A percentile compares a stretch with the other conserved stretches of the same genome.
phyloP scores from a whole-genome alignment of 2,329 filamentous ascomycete species.

The Exutisphaerella laricina region DNA sequence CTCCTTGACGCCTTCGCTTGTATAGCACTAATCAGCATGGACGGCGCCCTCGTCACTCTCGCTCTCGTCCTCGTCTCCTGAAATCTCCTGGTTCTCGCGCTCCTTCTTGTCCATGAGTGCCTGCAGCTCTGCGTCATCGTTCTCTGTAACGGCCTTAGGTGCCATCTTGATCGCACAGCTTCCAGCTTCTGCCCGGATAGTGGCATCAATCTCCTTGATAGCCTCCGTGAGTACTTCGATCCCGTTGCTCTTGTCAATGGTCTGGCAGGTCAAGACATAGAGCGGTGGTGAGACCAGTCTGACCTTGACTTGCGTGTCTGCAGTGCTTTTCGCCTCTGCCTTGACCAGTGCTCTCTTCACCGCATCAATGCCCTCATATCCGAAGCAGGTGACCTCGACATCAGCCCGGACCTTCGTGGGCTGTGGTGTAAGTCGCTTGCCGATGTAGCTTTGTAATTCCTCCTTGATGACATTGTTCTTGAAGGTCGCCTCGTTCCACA shows the following conservation, averaged over 20 bases:
- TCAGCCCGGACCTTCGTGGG: conserved; percentile 99
- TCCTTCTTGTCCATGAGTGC: conserved; percentile 99
- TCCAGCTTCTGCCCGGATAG: conserved; percentile 72
- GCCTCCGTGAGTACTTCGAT: conserved; percentile 82
- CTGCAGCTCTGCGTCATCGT: conserved; percentile 93
- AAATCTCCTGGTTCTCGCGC: conserved; percentile 95
- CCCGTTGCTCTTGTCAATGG: conserved; percentile 83
- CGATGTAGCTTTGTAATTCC: conserved; percentile 90
- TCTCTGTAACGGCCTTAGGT: conserved; percentile 97
- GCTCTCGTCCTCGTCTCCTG: conserved; percentile 91
- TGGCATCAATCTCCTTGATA: conserved; percentile 77
- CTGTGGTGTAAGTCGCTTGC: conserved; percentile 93
- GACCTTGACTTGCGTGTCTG: conserved; percentile 93
- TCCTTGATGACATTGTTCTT: conserved; percentile 77
- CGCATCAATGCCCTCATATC: conserved; percentile 96
- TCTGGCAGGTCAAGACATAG: conserved; percentile 93
- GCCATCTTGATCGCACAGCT: conserved; percentile 93
- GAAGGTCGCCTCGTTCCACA: conserved; percentile 92
- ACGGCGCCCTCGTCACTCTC: conserved; percentile 83
- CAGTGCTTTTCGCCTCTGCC: conserved; percentile 87
- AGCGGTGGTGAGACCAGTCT: conserved; percentile 96
- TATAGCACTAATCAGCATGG: conserved; percentile 16
- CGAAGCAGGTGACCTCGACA: conserved; percentile 81
- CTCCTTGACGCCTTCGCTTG: conserved; percentile 15
- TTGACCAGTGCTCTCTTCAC: conserved; percentile 89